Evolutionary conservation across 805 yeast species (phyloP), one percentile per base, ranked within the genome.

Genomic region (Candida boidinii): DNA sequence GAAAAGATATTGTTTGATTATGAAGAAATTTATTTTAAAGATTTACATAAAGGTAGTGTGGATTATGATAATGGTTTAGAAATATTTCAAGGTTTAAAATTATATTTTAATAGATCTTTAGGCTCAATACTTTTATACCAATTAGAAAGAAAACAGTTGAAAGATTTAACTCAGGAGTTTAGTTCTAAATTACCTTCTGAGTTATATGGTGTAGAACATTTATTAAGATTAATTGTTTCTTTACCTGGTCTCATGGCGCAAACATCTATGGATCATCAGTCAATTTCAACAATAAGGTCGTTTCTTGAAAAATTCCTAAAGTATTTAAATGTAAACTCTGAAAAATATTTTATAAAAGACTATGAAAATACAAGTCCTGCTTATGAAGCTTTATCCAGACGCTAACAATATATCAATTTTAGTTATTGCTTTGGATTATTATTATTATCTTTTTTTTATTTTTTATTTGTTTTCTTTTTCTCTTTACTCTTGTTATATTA

Each of bases 221-320:
- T 92, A 23, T 57, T 90, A 38, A 64, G 98, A 42, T 57, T 90
- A 36, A 63, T 87, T 42, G 79, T 84, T 12, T 65, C 83, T 1
- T 57, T 92, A 28, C 97, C 98, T 0, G 92, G 86, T 9, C 59
- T 87, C n/a, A 68, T 88, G 34, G 70, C 85, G 1, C 79, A 77
- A 41, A 76, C 95, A 1, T 60, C 76, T 7, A 82, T 87, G 87
- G 96, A 87, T 46, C 65, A 70, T n/a, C 79, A 76, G 37, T 75
- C 87, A 34, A 59, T 80, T 5, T 64, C 62, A 6, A 68, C 69
- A 13, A 54, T 85, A 38, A 64, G 74, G 38, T 62, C 57, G 8
- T 74, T 77, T 38, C 45, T 79, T 36, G 79, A 72, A 34, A 67
- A 58, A 18, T 58, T 85, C 13, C 52, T 81, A 38, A 52, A 53